Base-by-base conservation (phyloP, 1,284 basidiomycete genomes). In the Coniferiporia sulphurascens region DNA sequence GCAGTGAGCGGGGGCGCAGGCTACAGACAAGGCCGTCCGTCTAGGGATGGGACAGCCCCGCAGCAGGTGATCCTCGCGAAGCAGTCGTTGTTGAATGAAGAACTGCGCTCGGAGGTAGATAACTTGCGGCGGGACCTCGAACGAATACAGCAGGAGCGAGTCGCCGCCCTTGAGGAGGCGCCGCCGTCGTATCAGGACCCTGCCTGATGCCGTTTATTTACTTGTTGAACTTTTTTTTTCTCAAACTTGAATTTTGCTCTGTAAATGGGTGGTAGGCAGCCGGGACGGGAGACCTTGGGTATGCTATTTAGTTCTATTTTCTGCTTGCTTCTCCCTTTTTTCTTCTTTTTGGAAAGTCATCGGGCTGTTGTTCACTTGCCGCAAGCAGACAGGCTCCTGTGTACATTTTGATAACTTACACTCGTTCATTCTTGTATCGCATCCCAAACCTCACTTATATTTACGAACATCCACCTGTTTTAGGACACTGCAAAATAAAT, bases 51-150 rank as follows among this genome's bases (percentile, higher is more conserved):
- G 32, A 22, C 54, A 10, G 12, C 32, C 15, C 8, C 45, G n/a
- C 56, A 58, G 43, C 51, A 55, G 48, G 56, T 62, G 9, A 51
- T 59, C 41, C 17, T 56, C 35, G 58, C 61, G 32, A 62, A 59
- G 43, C 61, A 59, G 38, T 52, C 61, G 35, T 44, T 62, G n/a
- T 34, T 62, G 35, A 62, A 62, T 43, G 56, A 56, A 32, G 60
- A 56, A 38, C 55, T 67, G 52, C 46, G 65, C 21, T 56, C 51
- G 2, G 68, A 69, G 45, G 65, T 69, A 32, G 66, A 65, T 32
- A 56, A 56, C 27, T 52, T 68, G 35, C 60, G 68, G 19, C 58
- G 64, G 22, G 66, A 69, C 49, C 66, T 69, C 61, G 59, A 66
- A 46, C 48, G 60, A 58, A 66, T 68, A 41, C 62, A 63, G 34